phyloP scores from a whole-genome alignment of 192 early-diverging fungal species.

The Pilaira anomala region DNA sequence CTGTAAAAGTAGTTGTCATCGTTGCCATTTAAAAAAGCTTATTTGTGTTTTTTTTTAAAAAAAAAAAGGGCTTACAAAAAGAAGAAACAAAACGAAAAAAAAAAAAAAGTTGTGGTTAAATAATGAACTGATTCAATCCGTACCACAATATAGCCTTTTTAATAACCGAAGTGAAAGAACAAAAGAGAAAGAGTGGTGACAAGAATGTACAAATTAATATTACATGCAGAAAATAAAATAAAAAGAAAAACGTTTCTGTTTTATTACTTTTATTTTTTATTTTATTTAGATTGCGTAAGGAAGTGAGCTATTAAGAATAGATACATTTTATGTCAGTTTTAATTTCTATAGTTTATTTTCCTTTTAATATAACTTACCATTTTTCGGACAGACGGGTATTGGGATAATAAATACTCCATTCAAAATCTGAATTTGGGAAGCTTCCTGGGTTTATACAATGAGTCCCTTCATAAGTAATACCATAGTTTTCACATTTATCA shows the following conservation, averaged over 20 bases:
- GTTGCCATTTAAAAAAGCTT: background rate
- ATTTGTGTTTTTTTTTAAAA: background rate
- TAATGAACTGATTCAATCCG: background rate
- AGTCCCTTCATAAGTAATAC: slow-evolving; percentile 70
- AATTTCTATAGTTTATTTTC: too few relatives aligned
- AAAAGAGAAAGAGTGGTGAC: too few relatives aligned
- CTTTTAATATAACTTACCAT: slow-evolving; percentile 39
- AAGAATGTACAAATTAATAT: too few relatives aligned
- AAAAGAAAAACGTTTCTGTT: too few relatives aligned
- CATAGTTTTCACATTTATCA: slow-evolving; percentile 81
- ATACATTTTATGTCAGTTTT: too few relatives aligned
- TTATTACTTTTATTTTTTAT: background rate
- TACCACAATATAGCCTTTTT: too few relatives aligned
- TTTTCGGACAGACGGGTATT: slow-evolving; percentile 46
- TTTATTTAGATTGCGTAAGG: background rate
- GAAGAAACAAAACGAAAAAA: background rate
- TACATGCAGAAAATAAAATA: too few relatives aligned
- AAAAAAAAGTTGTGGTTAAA: background rate
- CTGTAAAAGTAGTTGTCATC: background rate
- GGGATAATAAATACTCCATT: slow-evolving; percentile 78
- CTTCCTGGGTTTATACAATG: slow-evolving; percentile 76
- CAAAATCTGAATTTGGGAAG: slow-evolving; percentile 46
- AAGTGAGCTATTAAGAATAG: background rate
- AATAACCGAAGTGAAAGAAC: too few relatives aligned
- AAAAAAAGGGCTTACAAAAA: too few relatives aligned